These are phyloP conservation scores for Lonicera japonica DNA, from an alignment of 129 eudicot genomes.

Conservation along the genomic window DNA sequence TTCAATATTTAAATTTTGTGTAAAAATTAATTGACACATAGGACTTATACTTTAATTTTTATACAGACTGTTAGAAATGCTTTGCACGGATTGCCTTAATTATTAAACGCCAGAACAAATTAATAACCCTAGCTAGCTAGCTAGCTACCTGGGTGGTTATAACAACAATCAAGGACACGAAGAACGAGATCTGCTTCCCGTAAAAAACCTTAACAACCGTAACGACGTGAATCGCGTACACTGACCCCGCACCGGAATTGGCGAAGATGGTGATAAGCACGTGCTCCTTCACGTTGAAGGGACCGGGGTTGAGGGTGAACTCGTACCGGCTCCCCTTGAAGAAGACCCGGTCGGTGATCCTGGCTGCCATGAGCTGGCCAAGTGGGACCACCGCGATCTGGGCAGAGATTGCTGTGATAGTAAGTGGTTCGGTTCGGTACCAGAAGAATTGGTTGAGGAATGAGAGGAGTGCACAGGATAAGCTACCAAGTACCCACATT, in stretches of 20 bases:
- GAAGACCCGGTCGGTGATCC: conserved; percentile 53
- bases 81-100: no score
- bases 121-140: no score
- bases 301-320: conserved; percentile 88
- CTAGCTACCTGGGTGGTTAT: conserved; percentile 98
- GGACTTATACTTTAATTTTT: no score
- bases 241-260: conserved; percentile 86
- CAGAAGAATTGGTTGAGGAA: conserved; percentile 94
- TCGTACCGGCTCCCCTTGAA: conserved; percentile 58
- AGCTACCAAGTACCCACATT: conserved; percentile 87
- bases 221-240: conserved; percentile 86
- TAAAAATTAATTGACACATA: no score
- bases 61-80: no score
- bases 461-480: conserved; percentile 68
- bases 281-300: conserved; percentile 91
- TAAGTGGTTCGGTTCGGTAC: conserved; percentile 86
- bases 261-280: conserved; percentile 90
- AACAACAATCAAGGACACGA: conserved; percentile 70
- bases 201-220: conserved; percentile 82
- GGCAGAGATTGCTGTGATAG: conserved; percentile 94
- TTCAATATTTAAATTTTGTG: no score
- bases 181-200: conserved; percentile 64
- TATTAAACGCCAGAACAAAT: no score
- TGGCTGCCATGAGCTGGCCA: conserved; percentile 94
- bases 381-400: conserved; percentile 93